These are phyloP conservation scores for Geotrichum candidum DNA, from an alignment of 1,139 yeast genomes.

Conservation along the genomic window DNA sequence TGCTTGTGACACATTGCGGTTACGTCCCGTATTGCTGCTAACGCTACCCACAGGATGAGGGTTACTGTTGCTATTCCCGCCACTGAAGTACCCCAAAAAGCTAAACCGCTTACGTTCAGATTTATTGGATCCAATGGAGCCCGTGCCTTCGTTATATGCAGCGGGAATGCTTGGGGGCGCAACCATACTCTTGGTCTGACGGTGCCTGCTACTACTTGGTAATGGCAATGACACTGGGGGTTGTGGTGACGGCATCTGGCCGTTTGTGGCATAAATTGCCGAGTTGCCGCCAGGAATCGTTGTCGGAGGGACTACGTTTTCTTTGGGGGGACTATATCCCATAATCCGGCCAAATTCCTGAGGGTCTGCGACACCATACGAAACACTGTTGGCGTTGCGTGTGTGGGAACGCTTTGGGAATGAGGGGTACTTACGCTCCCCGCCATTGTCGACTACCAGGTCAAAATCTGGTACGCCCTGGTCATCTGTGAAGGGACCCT, in stretches of 20 bases:
- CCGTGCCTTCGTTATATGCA: conserved; percentile 4
- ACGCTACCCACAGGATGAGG: background rate
- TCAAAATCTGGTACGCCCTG: conserved; percentile 7
- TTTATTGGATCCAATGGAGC: conserved; percentile 6
- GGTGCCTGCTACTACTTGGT: background rate
- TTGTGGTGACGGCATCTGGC: conserved; percentile 9
- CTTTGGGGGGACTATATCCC: conserved; percentile 20
- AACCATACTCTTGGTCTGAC: conserved; percentile 14
- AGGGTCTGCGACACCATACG: conserved; percentile 28
- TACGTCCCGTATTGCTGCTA: background rate
- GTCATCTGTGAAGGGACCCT: conserved; percentile 10
- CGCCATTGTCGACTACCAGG: conserved; percentile 1
- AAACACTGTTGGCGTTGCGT: conserved; percentile 25
- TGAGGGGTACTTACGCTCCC: conserved; percentile 9
- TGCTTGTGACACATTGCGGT: conserved; percentile 5
- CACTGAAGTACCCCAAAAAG: conserved; percentile 22
- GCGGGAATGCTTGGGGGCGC: background rate
- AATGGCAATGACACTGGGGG: background rate
- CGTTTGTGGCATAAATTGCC: conserved; percentile 4
- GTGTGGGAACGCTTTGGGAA: conserved; percentile 7
- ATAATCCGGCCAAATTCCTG: conserved; percentile 27
- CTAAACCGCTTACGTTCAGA: conserved; percentile 28
- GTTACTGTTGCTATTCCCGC: conserved; percentile 7
- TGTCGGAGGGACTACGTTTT: background rate
- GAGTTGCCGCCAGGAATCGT: background rate